Conservation (phyloP, 1,284 basidiomycete species). For the Phenoliferia sp. region DNA sequence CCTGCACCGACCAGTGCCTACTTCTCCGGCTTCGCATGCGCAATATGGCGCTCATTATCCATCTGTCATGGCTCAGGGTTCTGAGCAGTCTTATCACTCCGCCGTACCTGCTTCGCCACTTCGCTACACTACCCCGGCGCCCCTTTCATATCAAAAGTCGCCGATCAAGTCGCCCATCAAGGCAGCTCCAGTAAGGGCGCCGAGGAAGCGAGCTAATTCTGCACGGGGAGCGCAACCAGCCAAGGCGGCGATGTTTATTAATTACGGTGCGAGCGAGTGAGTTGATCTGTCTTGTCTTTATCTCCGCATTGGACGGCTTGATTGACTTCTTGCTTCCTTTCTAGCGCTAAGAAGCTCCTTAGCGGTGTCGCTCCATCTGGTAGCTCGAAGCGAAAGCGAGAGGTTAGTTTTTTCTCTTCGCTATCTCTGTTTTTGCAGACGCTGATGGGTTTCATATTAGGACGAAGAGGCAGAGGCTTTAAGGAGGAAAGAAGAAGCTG, state of each 20-base stretch:
- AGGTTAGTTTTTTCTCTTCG: constrained; percentile 11
- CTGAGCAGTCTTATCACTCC: background rate
- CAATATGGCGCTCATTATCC: no score
- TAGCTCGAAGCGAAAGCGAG: constrained; percentile 35
- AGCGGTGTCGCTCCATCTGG: constrained; percentile 39
- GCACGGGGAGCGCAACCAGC: background rate
- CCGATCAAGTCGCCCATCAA: background rate
- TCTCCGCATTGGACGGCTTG: constrained; percentile 2
- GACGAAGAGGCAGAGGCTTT: no score
- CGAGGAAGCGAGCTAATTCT: background rate
- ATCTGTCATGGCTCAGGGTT: background rate
- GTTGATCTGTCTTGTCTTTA: background rate
- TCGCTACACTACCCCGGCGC: background rate
- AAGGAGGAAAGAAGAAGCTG: no score
- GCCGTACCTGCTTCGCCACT: background rate
- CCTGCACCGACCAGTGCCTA: no score
- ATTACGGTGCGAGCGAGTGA: constrained; percentile 19
- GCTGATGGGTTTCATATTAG: no score
- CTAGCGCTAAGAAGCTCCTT: constrained; percentile 33
- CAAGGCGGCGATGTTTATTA: constrained; percentile 21
- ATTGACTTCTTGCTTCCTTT: background rate
- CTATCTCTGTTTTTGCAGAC: background rate
- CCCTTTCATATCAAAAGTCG: background rate
- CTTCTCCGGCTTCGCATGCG: no score
- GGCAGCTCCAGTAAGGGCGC: no score